A percentile compares a stretch with the other conserved stretches of the same genome.
Conservation (phyloP, 345 rosid genomes). For the Acer campestre region DNA sequence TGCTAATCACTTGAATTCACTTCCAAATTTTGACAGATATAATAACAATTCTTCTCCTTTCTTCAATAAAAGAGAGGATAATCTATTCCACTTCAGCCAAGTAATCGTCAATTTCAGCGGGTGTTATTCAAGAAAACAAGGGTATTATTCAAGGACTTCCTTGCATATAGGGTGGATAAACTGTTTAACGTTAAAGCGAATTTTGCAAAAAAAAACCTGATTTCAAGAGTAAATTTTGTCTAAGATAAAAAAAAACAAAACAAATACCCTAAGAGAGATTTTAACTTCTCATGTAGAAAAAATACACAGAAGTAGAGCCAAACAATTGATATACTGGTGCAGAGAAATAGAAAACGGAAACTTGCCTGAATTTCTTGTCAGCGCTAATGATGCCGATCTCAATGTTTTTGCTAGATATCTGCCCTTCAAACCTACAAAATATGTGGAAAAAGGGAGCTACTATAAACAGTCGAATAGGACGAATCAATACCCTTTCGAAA, state of each 20-base stretch:
- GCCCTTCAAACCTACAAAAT: constrained; percentile 85
- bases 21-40: not conserved
- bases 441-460: not conserved
- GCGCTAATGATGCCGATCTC: constrained; percentile 82
- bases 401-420: constrained; percentile 80
- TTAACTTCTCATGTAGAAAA: not conserved
- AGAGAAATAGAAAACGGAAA: not conserved
- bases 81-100: constrained; percentile 64
- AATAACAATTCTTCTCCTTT: not conserved
- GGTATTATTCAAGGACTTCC: not conserved
- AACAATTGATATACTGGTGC: not conserved
- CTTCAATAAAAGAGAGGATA: not conserved
- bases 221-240: not conserved
- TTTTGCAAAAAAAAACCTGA: not conserved
- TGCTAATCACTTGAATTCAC: constrained; percentile 6
- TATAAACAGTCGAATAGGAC: not conserved
- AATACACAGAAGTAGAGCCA: no score
- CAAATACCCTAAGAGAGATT: not conserved
- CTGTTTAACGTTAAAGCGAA: not conserved
- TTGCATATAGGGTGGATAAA: not conserved
- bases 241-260: no score
- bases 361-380: constrained; percentile 80
- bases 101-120: constrained; percentile 76
- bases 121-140: constrained; percentile 49
- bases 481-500: not conserved